phyloP scores from a whole-genome alignment of 495 filamentous ascomycete species.

The Massariosphaeria phaeospora region DNA sequence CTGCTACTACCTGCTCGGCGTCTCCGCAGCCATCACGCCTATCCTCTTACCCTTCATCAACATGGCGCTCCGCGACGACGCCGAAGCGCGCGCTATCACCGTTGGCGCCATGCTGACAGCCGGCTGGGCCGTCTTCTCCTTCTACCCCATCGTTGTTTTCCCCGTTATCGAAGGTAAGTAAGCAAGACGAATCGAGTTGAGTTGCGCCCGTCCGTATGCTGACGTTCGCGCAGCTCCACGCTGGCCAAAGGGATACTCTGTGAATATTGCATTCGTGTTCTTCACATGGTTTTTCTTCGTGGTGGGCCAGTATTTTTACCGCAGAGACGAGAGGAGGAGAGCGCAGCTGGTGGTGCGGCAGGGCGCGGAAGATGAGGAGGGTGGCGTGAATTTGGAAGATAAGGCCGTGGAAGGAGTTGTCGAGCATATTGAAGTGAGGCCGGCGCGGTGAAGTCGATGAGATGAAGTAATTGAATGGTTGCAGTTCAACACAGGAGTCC shows the following conservation, averaged over 20 bases:
- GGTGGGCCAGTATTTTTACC: constrained; percentile 15
- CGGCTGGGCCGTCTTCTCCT: constrained; percentile 19
- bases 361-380: constrained; percentile 13
- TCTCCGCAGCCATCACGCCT: constrained; percentile 15
- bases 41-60: constrained; percentile 24
- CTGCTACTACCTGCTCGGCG: constrained; percentile 23
- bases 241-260: constrained; percentile 19
- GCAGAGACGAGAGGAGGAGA: constrained; percentile 17
- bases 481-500: too few species aligned
- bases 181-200: too few species aligned
- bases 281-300: constrained; percentile 20
- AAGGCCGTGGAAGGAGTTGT: constrained; percentile 19
- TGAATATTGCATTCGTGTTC: constrained; percentile 22
- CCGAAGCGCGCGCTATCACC: constrained; percentile 19
- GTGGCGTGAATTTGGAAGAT: constrained; percentile 6
- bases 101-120: constrained; percentile 21
- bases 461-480: too few species aligned
- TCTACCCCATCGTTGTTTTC: constrained; percentile 23
- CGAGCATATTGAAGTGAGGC: constrained; percentile 14
- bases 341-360: not conserved
- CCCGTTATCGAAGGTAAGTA: constrained; percentile 11
- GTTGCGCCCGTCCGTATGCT: too few species aligned
- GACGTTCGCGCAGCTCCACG: constrained; percentile 2
- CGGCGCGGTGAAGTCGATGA: too few species aligned
- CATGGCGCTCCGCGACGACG: constrained; percentile 19